Percentiles rank a stretch among this genome's conserved stretches.
Evolutionary conservation across 1,139 yeast species (phyloP).

Genomic region (Geotrichum australiense): DNA sequence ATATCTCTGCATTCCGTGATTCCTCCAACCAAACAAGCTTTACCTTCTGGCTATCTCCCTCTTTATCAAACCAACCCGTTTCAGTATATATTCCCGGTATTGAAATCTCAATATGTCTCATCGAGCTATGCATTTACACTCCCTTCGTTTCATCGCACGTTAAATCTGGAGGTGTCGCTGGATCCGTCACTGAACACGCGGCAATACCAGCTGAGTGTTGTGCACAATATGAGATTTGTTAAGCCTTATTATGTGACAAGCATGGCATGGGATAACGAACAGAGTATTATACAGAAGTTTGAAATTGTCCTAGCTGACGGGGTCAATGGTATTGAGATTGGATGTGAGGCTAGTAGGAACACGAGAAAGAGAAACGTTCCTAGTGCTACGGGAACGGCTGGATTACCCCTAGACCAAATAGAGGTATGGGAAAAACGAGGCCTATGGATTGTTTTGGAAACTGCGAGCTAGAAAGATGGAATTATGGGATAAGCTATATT

Average conservation of each 20-base stretch:
- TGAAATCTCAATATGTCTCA: conserved; percentile 27
- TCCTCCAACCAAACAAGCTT: conserved; percentile 24
- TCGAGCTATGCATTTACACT: conserved; percentile 31
- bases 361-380: neutral
- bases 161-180: conserved; percentile 28
- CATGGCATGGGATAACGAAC: conserved; percentile 28
- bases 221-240: conserved; percentile 25
- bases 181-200: conserved; percentile 28
- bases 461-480: too few species aligned
- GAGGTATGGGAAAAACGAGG: conserved; percentile 5
- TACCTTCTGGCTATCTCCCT: conserved; percentile 25
- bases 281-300: conserved; percentile 23
- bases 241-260: conserved; percentile 25
- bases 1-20: too few species aligned
- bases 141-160: conserved; percentile 31
- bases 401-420: neutral
- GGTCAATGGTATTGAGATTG: conserved; percentile 28
- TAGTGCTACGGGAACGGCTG: neutral
- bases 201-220: conserved; percentile 23
- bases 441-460: conserved; percentile 4
- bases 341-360: conserved; percentile 8
- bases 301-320: conserved; percentile 28
- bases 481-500: too few species aligned
- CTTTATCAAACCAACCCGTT: conserved; percentile 28
- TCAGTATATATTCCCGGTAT: conserved; percentile 27